A percentile compares a stretch with the other conserved stretches of the same genome.
Evolutionary conservation across 176 grass and related monocot genomes (phyloP).

Genomic region (Phoenix dactylifera): DNA sequence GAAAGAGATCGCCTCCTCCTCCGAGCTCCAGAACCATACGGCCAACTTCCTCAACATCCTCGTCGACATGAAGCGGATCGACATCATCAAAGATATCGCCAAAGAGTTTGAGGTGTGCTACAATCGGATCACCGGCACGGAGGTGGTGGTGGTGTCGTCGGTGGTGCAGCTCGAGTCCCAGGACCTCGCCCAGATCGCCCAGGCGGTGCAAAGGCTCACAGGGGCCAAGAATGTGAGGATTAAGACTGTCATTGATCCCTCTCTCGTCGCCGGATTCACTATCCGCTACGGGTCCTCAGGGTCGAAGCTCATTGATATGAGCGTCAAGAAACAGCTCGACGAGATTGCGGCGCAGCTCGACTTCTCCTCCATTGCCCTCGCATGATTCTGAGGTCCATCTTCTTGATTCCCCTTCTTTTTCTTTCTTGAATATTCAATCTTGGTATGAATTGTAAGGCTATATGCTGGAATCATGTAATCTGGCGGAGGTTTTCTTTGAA

Average conservation of each 20-base stretch:
- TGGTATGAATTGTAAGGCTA: too few species aligned
- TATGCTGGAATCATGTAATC: too few species aligned
- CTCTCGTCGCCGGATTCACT: conserved; percentile 81
- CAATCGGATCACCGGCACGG: conserved; percentile 67
- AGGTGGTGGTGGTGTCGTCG: conserved; percentile 67
- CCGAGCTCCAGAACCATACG: conserved; percentile 48
- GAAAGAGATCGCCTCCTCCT: conserved; percentile 52
- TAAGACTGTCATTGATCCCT: conserved; percentile 60
- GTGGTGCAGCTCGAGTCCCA: conserved; percentile 74
- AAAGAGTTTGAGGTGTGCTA: conserved; percentile 64
- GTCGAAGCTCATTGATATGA: conserved; percentile 83
- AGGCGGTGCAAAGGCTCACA: conserved; percentile 59
- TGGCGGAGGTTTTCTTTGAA: too few species aligned
- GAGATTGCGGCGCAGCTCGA: conserved; percentile 62
- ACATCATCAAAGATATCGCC: conserved; percentile 50
- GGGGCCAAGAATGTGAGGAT: conserved; percentile 70
- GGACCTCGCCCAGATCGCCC: conserved; percentile 80
- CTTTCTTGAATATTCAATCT: too few species aligned
- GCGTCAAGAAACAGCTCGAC: conserved; percentile 73
- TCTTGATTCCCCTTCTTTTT: too few species aligned
- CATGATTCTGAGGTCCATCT: background rate
- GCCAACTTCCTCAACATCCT: conserved; percentile 78
- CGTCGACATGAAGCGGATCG: conserved; percentile 48
- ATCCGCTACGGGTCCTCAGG: conserved; percentile 56
- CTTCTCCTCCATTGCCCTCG: conserved; percentile 38